Evolutionary conservation across 345 rosid species (phyloP), one percentile per base, ranked within the genome.

Genomic region (Aegle marmelos): DNA sequence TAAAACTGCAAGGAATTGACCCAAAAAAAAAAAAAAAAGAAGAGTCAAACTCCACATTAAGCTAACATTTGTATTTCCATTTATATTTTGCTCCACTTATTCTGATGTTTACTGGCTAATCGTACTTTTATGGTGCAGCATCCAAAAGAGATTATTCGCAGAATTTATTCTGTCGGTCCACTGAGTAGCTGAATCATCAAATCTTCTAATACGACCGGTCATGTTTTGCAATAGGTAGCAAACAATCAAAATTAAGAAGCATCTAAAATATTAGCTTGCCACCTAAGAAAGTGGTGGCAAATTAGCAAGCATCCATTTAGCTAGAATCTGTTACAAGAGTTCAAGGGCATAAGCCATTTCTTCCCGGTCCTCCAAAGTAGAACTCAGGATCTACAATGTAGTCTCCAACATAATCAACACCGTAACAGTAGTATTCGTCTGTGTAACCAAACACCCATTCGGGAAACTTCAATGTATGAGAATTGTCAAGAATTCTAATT

Each of bases 341-440:
- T 84, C 58, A 90, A 65, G 91, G 89, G 82, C 93, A 90, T 62
- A 66, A 4, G 4, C 21, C 33, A 75, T 79, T 83, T 73, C 64
- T 79, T 34, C 89, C 89, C 0, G 89, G 93, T 2, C 93, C 88
- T 48, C 91, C 93, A 27, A 83, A 89, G 78, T 24, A 89, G 37
- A 82, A 87, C 2, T 37, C 13, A 0, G 92, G 88, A 64, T 89
- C 89, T 0, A 56, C 33, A 21, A 3, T 72, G 10, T 68, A 34
- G 36, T 79, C 53, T 0, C 39, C 74, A 31, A 83, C 37, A 71
- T 87, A 84, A 0, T 37, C 4, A 21, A 75, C 71, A 53, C 70
- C 70, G 31, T 89, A 89, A 80, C 91, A 90, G 37, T 68, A 19
- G 77, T 72, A 90, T 74, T 90, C 89, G 54, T 89, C 91, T 0